Evolutionary conservation across 495 filamentous ascomycete genomes (phyloP).

Genomic region (Aspergillus nidulans): DNA sequence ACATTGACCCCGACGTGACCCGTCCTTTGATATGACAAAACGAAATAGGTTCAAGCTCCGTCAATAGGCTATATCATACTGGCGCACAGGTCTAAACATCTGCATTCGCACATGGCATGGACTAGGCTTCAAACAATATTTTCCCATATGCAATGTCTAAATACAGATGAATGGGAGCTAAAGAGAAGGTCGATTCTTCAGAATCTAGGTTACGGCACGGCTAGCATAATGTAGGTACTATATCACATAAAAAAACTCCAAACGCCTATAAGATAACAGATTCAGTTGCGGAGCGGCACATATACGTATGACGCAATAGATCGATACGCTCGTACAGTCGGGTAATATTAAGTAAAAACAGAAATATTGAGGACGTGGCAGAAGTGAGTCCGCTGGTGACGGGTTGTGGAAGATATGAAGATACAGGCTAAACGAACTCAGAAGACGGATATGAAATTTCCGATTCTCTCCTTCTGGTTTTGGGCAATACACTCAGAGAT

Average conservation of each 20-base stretch:
- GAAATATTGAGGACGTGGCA: conserved; percentile 23
- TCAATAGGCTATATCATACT: too few relatives aligned
- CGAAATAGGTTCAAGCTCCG: too few relatives aligned
- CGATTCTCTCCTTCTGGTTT: conserved; percentile 98
- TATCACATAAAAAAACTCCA: conserved; percentile 27
- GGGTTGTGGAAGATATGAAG: background rate
- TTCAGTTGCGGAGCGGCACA: conserved; percentile 9
- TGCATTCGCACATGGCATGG: background rate
- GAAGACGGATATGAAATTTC: conserved; percentile 98
- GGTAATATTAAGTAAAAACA: conserved; percentile 17
- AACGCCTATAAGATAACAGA: conserved; percentile 29
- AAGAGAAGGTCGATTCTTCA: background rate
- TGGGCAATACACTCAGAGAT: conserved; percentile 99
- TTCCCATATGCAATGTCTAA: background rate
- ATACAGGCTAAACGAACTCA: conserved; percentile 31
- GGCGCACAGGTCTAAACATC: background rate
- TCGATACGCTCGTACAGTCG: conserved; percentile 31
- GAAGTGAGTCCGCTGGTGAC: conserved; percentile 18
- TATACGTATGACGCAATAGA: conserved; percentile 4
- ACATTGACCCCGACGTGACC: too few relatives aligned
- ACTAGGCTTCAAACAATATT: background rate
- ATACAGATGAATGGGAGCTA: background rate
- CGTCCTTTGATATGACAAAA: background rate
- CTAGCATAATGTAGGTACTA: conserved; percentile 20
- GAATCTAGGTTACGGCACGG: conserved; percentile 5